These are phyloP conservation scores for Withania somnifera DNA, from an alignment of 305 asterid species.

Conservation along the genomic window DNA sequence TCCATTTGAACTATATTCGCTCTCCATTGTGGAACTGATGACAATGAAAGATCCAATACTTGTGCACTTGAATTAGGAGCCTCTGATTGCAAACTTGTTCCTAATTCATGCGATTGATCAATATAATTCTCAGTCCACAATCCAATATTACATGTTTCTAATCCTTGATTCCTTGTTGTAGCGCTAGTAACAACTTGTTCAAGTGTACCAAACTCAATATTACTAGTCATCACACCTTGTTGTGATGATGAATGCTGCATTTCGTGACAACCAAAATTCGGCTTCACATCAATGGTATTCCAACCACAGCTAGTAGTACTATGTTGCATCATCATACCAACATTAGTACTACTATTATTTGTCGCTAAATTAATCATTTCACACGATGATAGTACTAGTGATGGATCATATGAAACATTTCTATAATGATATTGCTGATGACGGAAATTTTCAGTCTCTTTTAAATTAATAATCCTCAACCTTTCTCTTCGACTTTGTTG, in stretches of 20 bases:
- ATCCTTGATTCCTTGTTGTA: constrained; percentile 7
- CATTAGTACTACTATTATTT: background rate
- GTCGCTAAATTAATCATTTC: constrained; percentile 28
- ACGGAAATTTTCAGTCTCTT: background rate
- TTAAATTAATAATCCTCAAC: constrained; percentile 12
- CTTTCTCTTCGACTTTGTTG: constrained; percentile 71
- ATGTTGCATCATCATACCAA: no score
- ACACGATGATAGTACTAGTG: constrained; percentile 15
- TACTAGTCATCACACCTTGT: background rate
- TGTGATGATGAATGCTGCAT: constrained; percentile 3
- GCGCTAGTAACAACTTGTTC: constrained; percentile 37
- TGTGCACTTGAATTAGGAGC: constrained; percentile 21
- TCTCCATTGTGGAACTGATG: constrained; percentile 38
- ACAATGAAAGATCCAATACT: constrained; percentile 54
- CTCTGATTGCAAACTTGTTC: background rate
- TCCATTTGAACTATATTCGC: background rate
- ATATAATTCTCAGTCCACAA: constrained; percentile 18
- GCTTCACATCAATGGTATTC: constrained; percentile 22
- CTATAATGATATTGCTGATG: constrained; percentile 23
- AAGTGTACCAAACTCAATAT: constrained; percentile 12
- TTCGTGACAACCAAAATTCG: constrained; percentile 18
- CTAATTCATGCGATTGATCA: constrained; percentile 18
- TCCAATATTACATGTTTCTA: constrained; percentile 1
- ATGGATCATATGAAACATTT: constrained; percentile 24
- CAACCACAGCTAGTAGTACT: constrained; percentile 12